These are phyloP conservation scores for Russula olivacea DNA, from an alignment of 768 basidiomycete genomes.

Conservation along the genomic window DNA sequence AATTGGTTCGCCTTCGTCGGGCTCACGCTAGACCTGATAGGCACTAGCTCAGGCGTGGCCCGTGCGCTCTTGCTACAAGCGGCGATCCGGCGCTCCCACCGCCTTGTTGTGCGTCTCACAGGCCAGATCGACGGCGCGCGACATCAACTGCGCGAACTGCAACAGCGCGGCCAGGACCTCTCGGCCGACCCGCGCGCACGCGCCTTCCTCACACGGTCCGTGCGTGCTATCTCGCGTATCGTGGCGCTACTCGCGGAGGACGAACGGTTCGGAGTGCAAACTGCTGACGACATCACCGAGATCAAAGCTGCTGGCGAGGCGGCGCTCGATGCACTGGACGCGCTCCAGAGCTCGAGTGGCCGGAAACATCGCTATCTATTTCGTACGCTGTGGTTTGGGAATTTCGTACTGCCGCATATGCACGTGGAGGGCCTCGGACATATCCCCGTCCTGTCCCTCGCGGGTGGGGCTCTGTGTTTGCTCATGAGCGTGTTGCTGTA, in stretches of 20 bases:
- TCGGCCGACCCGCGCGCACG: neutral
- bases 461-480: constrained; percentile 12
- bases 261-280: constrained; percentile 5
- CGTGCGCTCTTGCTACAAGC: constrained; percentile 17
- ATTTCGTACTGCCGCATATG: neutral
- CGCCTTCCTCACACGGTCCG: neutral
- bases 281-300: neutral
- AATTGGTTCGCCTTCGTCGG: constrained; percentile 25
- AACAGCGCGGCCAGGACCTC: neutral
- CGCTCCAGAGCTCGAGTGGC: too few species aligned
- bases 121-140: constrained; percentile 18
- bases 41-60: constrained; percentile 18
- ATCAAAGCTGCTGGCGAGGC: constrained; percentile 1
- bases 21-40: constrained; percentile 24
- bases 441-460: constrained; percentile 7
- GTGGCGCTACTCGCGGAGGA: constrained; percentile 11
- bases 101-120: constrained; percentile 2
- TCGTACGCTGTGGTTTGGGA: neutral
- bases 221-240: constrained; percentile 6
- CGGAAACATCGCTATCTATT: too few species aligned
- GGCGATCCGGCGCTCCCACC: constrained; percentile 13
- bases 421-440: constrained; percentile 13
- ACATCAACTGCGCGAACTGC: constrained; percentile 6
- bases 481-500: constrained; percentile 12
- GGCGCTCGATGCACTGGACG: constrained; percentile 1